Conservation (phyloP, 495 filamentous ascomycete genomes). For the Darksidea phi region DNA sequence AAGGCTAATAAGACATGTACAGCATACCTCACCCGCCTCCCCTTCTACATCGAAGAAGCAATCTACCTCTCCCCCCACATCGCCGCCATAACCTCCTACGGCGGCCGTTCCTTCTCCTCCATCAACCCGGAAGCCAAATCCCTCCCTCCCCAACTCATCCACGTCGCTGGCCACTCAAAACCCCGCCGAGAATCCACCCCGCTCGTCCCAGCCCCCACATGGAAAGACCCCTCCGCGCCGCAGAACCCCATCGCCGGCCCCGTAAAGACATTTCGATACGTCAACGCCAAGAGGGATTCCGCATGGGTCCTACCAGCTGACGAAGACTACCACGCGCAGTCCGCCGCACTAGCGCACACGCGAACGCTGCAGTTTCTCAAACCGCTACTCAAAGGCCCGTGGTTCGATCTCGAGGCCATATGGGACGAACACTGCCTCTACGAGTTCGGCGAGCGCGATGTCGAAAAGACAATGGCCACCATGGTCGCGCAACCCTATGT, state of each 20-base stretch:
- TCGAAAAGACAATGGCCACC: slow-evolving; percentile 39
- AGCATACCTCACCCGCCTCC: slow-evolving; percentile 22
- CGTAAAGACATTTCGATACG: slow-evolving; percentile 40
- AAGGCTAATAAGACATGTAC: too few species aligned
- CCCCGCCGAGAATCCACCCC: slow-evolving; percentile 3
- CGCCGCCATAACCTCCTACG: slow-evolving; percentile 25
- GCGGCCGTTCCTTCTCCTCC: slow-evolving; percentile 2
- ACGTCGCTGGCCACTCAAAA: slow-evolving; percentile 10
- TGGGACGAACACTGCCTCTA: slow-evolving; percentile 39
- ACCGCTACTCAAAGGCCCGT: slow-evolving; percentile 51
- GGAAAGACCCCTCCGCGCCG: background rate
- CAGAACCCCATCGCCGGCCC: background rate
- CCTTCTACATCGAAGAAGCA: slow-evolving; percentile 29
- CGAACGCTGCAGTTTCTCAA: slow-evolving; percentile 54
- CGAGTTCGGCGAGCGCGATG: slow-evolving; percentile 35
- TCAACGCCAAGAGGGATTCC: slow-evolving; percentile 40
- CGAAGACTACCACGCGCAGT: slow-evolving; percentile 41
- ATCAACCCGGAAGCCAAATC: slow-evolving; percentile 1
- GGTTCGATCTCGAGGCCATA: slow-evolving; percentile 49
- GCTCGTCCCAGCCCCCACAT: background rate
- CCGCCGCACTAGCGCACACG: slow-evolving; percentile 52
- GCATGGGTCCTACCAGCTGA: slow-evolving; percentile 45
- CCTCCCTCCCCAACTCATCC: slow-evolving; percentile 18
- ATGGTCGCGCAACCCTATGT: slow-evolving; percentile 44
- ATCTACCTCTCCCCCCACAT: slow-evolving; percentile 12